A percentile compares a stretch with the other conserved stretches of the same genome.
phyloP scores from a whole-genome alignment of 371 early-diverging fungal genomes.

The Enterospora canceri region DNA sequence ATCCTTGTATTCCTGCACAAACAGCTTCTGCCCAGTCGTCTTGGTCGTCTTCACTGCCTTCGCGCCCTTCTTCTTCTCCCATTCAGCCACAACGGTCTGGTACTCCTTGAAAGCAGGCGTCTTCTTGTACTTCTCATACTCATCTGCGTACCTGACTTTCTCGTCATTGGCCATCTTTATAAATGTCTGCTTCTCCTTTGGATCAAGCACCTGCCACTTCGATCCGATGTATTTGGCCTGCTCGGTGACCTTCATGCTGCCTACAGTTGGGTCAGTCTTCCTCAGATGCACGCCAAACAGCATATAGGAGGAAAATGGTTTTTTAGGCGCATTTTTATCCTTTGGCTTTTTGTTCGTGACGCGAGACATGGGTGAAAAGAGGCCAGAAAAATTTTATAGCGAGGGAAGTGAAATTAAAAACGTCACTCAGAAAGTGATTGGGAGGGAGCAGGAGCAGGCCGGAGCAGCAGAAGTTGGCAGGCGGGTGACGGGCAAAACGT shows the following conservation, averaged over 20 bases:
- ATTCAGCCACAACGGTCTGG: conserved; percentile 17
- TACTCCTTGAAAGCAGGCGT: conserved; percentile 46
- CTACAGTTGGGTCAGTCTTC: conserved; percentile 22
- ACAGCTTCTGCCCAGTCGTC: conserved; percentile 38
- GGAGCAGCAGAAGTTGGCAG: too few species aligned
- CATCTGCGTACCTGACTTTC: conserved; percentile 37
- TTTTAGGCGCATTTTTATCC: conserved; percentile 56
- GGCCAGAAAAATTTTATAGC: background rate
- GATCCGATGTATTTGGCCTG: conserved; percentile 38
- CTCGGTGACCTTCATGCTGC: conserved; percentile 25
- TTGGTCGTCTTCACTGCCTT: conserved; percentile 15
- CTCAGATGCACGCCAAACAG: conserved; percentile 47
- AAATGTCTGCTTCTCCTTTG: conserved; percentile 42
- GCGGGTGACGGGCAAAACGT: too few species aligned
- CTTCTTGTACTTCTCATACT: conserved; percentile 49
- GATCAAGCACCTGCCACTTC: conserved; percentile 40
- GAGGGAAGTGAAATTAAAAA: background rate
- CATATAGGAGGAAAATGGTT: conserved; percentile 52
- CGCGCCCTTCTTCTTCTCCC: conserved; percentile 24
- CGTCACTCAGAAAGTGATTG: background rate
- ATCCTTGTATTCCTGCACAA: conserved; percentile 41
- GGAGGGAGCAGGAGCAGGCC: background rate
- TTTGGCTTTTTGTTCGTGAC: conserved; percentile 44
- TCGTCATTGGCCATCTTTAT: conserved; percentile 34
- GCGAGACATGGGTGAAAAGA: background rate